phyloP scores from a whole-genome alignment of 2,329 filamentous ascomycete species.

The Trichothecium roseum region DNA sequence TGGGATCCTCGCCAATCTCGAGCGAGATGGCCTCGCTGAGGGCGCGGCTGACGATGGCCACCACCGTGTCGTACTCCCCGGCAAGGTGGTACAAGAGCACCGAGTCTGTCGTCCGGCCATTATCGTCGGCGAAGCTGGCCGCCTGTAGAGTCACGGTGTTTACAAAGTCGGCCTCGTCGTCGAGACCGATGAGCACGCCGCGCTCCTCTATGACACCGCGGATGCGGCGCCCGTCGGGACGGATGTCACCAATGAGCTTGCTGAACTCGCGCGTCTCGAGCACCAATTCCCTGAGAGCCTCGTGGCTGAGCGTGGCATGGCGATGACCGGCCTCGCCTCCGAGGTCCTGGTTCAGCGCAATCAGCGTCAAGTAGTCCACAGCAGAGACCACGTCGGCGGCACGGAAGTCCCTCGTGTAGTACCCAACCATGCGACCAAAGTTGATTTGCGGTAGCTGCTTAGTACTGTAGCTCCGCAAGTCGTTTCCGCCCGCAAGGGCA shows the following conservation, averaged over 20 bases:
- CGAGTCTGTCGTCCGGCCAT: constrained; percentile 84
- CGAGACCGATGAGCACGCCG: constrained; percentile 68
- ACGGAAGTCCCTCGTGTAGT: constrained; percentile 93
- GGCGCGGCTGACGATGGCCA: constrained; percentile 78
- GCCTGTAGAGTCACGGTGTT: constrained; percentile 88
- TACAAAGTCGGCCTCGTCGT: constrained; percentile 74
- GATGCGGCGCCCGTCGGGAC: constrained; percentile 74
- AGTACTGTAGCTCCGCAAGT: constrained; percentile 56
- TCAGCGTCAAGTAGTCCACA: constrained; percentile 83
- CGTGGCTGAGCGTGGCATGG: constrained; percentile 77
- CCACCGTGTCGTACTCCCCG: constrained; percentile 91
- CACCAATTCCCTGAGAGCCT: constrained; percentile 85
- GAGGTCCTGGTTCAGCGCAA: constrained; percentile 84
- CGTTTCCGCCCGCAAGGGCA: constrained; percentile 62
- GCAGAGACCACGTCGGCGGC: constrained; percentile 81
- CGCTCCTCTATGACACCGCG: constrained; percentile 82
- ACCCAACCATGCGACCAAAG: constrained; percentile 86
- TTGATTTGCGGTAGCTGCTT: constrained; percentile 73
- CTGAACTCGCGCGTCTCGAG: constrained; percentile 97
- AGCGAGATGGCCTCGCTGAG: constrained; percentile 82
- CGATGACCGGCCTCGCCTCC: constrained; percentile 62
- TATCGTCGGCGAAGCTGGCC: constrained; percentile 86
- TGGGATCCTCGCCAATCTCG: constrained; percentile 71
- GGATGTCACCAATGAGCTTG: constrained; percentile 83
- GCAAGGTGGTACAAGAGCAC: constrained; percentile 91